phyloP scores from a whole-genome alignment of 108 stramenopile genomes.

The Cylindrotheca closterium region DNA sequence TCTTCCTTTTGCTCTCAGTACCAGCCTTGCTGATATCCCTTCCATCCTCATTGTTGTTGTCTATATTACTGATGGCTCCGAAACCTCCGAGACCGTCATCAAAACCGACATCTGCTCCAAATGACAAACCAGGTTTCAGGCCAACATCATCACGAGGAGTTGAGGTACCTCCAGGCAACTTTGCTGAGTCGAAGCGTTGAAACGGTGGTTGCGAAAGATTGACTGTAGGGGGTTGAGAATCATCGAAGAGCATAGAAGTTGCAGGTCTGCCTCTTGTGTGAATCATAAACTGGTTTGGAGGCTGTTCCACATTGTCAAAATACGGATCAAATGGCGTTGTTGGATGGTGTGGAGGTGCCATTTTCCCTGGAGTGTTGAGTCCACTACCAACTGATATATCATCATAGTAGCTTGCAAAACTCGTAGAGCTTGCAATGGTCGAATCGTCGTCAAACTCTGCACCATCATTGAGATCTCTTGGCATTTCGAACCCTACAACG shows the following conservation, averaged over 20 bases:
- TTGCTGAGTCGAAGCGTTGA: neutral
- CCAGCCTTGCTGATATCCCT: neutral
- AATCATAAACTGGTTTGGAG: neutral
- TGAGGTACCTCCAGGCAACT: constrained; percentile 1
- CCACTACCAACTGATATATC: constrained; percentile 28
- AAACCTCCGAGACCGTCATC: constrained; percentile 7
- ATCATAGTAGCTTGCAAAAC: constrained; percentile 14
- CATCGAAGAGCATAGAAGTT: constrained; percentile 20
- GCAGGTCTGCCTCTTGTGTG: constrained; percentile 14
- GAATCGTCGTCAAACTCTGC: constrained; percentile 32
- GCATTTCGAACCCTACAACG: constrained; percentile 16
- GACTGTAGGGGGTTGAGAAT: constrained; percentile 5
- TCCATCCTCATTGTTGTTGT: neutral
- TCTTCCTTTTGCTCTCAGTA: neutral
- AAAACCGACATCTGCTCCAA: constrained; percentile 3
- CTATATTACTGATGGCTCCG: neutral
- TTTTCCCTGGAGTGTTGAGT: constrained; percentile 2
- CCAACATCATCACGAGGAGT: constrained; percentile 11
- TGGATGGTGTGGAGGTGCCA: neutral
- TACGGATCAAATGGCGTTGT: constrained; percentile 4
- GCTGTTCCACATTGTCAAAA: neutral
- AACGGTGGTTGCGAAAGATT: too few relatives aligned
- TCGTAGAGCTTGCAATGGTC: constrained; percentile 25
- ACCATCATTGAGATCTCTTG: constrained; percentile 11
- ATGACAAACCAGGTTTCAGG: constrained; percentile 7